phyloP scores from a whole-genome alignment of 495 filamentous ascomycete genomes.

The Penicillium lividum region DNA sequence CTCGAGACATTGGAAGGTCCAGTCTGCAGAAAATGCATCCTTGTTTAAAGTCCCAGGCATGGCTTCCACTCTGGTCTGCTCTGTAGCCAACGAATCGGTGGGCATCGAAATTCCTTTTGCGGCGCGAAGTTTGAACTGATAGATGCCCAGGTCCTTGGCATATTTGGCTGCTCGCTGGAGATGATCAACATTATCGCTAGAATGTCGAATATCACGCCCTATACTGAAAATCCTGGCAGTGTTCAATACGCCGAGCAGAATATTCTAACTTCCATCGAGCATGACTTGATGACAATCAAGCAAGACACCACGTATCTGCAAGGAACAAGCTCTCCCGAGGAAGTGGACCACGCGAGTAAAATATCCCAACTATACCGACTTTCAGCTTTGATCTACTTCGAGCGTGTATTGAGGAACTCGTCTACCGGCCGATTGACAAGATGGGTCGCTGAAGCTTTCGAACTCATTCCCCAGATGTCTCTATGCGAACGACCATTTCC shows the following conservation, averaged over 20 bases:
- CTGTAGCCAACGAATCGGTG: background rate
- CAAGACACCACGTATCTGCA: conserved; percentile 1
- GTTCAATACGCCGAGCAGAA: background rate
- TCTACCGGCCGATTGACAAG: background rate
- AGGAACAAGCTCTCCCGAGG: background rate
- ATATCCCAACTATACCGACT: conserved; percentile 12
- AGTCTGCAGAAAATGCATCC: background rate
- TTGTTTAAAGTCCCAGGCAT: conserved; percentile 9
- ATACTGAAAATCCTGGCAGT: background rate
- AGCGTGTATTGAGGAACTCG: conserved; percentile 7
- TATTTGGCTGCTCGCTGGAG: conserved; percentile 9
- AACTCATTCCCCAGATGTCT: background rate
- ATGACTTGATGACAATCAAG: background rate
- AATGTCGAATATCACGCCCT: conserved; percentile 1
- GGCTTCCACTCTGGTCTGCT: conserved; percentile 6
- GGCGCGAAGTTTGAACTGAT: background rate
- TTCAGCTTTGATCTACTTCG: conserved; percentile 12
- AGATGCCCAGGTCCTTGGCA: background rate
- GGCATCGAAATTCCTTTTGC: background rate
- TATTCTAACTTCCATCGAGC: conserved; percentile 1
- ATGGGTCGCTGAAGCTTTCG: conserved; percentile 9
- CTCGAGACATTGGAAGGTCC: conserved; percentile 7
- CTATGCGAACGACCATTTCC: conserved; percentile 17
- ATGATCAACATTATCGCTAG: conserved; percentile 12
- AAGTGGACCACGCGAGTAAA: background rate